A percentile compares a stretch with the other conserved stretches of the same genome.
Evolutionary conservation across 441 rosid genomes (phyloP).

Genomic region (Erysimum cheiri): DNA sequence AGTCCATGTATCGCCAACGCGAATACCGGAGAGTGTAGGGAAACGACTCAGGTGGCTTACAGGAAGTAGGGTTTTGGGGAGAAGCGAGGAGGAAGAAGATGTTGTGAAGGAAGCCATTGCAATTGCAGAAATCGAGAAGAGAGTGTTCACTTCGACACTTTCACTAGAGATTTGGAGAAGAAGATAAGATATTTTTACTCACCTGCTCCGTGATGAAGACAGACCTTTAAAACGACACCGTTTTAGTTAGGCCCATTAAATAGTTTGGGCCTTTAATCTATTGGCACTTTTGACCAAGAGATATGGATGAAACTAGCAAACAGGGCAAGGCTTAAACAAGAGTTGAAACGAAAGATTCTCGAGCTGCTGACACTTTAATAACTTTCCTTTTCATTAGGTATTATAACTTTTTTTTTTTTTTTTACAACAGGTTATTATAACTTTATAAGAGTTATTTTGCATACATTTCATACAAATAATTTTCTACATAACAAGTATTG

Average conservation of each 20-base stretch:
- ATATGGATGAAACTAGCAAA: not conserved
- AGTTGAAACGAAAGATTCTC: constrained; percentile 47
- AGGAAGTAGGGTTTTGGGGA: constrained; percentile 55
- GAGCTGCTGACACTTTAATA: not conserved
- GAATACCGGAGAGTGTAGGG: constrained; percentile 14
- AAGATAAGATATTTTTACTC: constrained; percentile 37
- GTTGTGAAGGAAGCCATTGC: constrained; percentile 57
- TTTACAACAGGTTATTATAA: too few species aligned
- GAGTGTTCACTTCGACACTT: not conserved
- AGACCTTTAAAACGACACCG: not conserved
- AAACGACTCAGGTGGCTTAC: constrained; percentile 27
- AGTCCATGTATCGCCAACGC: constrained; percentile 33
- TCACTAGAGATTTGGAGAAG: constrained; percentile 4
- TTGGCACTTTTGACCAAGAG: constrained; percentile 5
- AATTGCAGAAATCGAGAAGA: constrained; percentile 20
- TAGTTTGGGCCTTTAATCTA: constrained; percentile 30
- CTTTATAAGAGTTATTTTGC: too few species aligned
- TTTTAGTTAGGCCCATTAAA: not conserved
- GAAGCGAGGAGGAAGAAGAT: constrained; percentile 46
- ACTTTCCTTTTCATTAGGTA: not conserved
- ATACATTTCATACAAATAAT: not conserved
- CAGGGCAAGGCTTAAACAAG: constrained; percentile 34
- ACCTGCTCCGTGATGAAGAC: not conserved
- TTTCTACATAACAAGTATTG: constrained; percentile 18
- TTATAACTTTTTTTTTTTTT: too few species aligned